These are phyloP conservation scores for Botryotinia calthae DNA, from an alignment of 2,329 filamentous ascomycete genomes.

Conservation along the genomic window DNA sequence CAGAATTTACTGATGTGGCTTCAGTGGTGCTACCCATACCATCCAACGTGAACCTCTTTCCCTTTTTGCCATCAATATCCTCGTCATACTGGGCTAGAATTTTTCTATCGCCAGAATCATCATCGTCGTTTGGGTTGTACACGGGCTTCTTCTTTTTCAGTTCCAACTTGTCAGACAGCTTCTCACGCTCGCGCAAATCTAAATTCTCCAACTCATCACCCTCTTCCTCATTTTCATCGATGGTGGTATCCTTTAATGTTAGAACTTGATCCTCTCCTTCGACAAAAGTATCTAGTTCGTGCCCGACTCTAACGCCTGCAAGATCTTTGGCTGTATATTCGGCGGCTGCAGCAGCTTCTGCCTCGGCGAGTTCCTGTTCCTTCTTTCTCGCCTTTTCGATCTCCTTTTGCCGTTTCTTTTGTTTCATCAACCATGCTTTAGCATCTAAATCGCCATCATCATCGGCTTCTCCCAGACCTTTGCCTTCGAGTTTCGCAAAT, in stretches of 20 bases:
- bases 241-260: slow-evolving; percentile 89
- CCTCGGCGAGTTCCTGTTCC: slow-evolving; percentile 75
- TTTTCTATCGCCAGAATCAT: slow-evolving; percentile 58
- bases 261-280: slow-evolving; percentile 84
- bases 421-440: slow-evolving; percentile 79
- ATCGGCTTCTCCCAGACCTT: slow-evolving; percentile 75
- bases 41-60: slow-evolving; percentile 84
- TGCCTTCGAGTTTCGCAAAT: slow-evolving; percentile 72
- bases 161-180: slow-evolving; percentile 71
- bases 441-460: slow-evolving; percentile 69
- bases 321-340: slow-evolving; percentile 85
- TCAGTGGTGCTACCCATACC: slow-evolving; percentile 69
- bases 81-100: slow-evolving; percentile 94
- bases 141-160: slow-evolving; percentile 86
- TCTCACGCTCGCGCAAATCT: slow-evolving; percentile 68
- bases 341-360: slow-evolving; percentile 64
- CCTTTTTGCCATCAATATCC: slow-evolving; percentile 86
- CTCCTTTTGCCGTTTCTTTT: slow-evolving; percentile 93
- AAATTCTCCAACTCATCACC: slow-evolving; percentile 87
- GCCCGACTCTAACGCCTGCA: slow-evolving; percentile 86
- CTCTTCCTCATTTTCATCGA: slow-evolving; percentile 78
- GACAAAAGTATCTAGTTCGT: slow-evolving; percentile 78
- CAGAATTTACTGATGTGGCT: slow-evolving; percentile 47
- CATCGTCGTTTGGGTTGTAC: slow-evolving; percentile 81
- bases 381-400: slow-evolving; percentile 72